These are phyloP conservation scores for Tolypocladium nubicola DNA, from an alignment of 2,329 filamentous ascomycete species.

Conservation along the genomic window DNA sequence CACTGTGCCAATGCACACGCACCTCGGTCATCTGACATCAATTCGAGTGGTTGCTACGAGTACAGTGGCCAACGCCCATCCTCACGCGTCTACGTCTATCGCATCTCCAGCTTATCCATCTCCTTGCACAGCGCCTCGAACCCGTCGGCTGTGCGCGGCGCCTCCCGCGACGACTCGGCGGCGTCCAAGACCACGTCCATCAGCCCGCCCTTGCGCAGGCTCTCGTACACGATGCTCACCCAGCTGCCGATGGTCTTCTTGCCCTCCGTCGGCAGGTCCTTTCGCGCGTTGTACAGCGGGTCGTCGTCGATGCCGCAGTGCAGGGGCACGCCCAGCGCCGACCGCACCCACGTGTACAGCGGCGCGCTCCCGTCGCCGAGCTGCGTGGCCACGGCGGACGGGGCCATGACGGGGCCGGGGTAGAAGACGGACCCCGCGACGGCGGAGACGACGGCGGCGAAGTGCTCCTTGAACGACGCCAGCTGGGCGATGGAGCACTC, in stretches of 20 bases:
- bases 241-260: conserved; percentile 16
- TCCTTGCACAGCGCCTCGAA: conserved; percentile 12
- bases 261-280: conserved; percentile 9
- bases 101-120: conserved; percentile 2
- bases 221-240: conserved; percentile 8
- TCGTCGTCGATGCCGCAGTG: conserved; percentile 21
- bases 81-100: not conserved
- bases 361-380: conserved; percentile 18
- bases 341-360: conserved; percentile 19
- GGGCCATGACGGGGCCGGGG: conserved; percentile 11
- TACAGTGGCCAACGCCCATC: too few species aligned
- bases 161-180: conserved; percentile 9
- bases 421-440: conserved; percentile 14
- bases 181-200: conserved; percentile 17
- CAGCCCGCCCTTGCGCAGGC: conserved; percentile 9
- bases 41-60: too few species aligned
- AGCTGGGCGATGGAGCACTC: conserved; percentile 14
- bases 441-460: conserved; percentile 9
- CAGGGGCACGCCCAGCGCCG: conserved; percentile 13
- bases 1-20: not conserved
- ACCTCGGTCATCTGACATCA: too few species aligned
- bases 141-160: conserved; percentile 9
- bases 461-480: conserved; percentile 10
- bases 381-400: conserved; percentile 13
- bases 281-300: conserved; percentile 13